Percentiles rank a stretch among this genome's conserved stretches.
phyloP scores from a whole-genome alignment of 345 rosid genomes.

The Erysimum cheiranthoides region DNA sequence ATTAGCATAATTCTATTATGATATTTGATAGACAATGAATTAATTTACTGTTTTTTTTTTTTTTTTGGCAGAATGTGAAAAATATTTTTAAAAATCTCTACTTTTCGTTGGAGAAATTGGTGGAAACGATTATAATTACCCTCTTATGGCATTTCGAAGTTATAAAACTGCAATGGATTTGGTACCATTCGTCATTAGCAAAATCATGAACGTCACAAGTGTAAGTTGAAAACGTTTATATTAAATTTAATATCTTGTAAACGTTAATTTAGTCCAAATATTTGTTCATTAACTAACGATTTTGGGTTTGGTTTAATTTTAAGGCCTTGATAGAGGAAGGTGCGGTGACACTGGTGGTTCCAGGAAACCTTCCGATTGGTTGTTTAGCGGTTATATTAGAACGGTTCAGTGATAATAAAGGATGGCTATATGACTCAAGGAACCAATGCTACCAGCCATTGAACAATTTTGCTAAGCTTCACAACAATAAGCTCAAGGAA shows the following conservation, averaged over 20 bases:
- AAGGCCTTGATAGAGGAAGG: constrained; percentile 73
- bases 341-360: constrained; percentile 65
- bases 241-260: neutral
- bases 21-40: too few species aligned
- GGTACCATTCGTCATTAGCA: constrained; percentile 61
- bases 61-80: constrained; percentile 50
- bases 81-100: constrained; percentile 60
- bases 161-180: constrained; percentile 44
- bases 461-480: constrained; percentile 58
- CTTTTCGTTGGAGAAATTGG: constrained; percentile 78
- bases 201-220: constrained; percentile 47
- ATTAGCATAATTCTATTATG: neutral
- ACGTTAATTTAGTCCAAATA: neutral
- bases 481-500: constrained; percentile 55
- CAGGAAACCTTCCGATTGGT: constrained; percentile 72
- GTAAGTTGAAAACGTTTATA: constrained; percentile 38
- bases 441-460: constrained; percentile 58
- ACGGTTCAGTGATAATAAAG: constrained; percentile 45
- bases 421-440: constrained; percentile 51
- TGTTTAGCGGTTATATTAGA: constrained; percentile 68
- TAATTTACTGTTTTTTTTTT: too few species aligned
- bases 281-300: neutral
- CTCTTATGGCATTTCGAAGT: constrained; percentile 53
- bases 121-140: constrained; percentile 74
- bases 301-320: neutral